phyloP scores from a whole-genome alignment of 371 early-diverging fungal species.

The Mortierella polycephala region DNA sequence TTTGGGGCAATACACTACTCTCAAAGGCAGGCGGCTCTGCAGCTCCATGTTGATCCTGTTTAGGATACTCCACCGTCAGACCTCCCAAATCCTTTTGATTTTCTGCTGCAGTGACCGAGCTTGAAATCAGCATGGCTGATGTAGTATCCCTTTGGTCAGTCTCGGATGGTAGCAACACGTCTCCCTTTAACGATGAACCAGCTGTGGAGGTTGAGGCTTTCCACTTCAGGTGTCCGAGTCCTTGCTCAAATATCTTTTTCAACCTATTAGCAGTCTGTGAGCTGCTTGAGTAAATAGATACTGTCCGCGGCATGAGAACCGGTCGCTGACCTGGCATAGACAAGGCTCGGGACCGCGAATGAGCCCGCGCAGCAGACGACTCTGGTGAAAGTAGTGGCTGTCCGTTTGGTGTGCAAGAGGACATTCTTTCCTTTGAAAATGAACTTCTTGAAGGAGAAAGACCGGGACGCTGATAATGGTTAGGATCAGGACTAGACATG shows the following conservation, averaged over 20 bases:
- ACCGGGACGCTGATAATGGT: conserved; percentile 12
- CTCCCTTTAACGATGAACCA: conserved; percentile 2
- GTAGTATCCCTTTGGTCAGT: background rate
- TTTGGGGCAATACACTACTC: too few species aligned
- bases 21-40: too few species aligned
- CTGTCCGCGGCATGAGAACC: conserved; percentile 43
- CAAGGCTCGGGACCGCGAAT: conserved; percentile 36
- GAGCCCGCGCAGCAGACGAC: background rate
- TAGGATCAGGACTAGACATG: conserved; percentile 40
- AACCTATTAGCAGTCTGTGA: conserved; percentile 48
- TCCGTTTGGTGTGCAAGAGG: background rate
- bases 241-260: conserved; percentile 45
- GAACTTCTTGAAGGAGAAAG: background rate
- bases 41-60: too few species aligned
- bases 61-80: too few species aligned
- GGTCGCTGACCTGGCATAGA: conserved; percentile 51
- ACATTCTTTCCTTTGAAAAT: background rate
- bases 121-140: background rate
- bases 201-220: background rate
- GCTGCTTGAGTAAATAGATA: conserved; percentile 52
- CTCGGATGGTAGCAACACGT: background rate
- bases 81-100: background rate
- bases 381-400: conserved; percentile 23
- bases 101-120: background rate
- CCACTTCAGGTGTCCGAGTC: conserved; percentile 42